Conservation (phyloP, 331 rosid genomes). For the Malus hybrid region DNA sequence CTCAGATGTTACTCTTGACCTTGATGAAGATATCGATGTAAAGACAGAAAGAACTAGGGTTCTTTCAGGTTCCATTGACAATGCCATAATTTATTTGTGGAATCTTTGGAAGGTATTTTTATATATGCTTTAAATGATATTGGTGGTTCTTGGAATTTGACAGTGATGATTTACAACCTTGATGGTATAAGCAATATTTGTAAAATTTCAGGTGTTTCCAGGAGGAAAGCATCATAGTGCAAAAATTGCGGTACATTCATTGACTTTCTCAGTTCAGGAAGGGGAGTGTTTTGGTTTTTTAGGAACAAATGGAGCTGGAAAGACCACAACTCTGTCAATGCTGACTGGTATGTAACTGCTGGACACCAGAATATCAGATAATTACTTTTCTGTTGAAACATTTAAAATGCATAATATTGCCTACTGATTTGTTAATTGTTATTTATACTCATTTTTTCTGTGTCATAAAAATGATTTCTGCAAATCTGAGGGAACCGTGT, state of each 20-base stretch:
- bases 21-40: slow-evolving; percentile 77
- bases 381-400: not conserved
- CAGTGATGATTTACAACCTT: not conserved
- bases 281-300: slow-evolving; percentile 95
- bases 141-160: slow-evolving; percentile 5
- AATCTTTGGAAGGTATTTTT: slow-evolving; percentile 71
- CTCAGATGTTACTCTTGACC: slow-evolving; percentile 33
- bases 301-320: slow-evolving; percentile 99
- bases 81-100: slow-evolving; percentile 65
- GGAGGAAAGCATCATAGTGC: slow-evolving; percentile 44
- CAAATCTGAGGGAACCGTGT: not conserved
- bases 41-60: slow-evolving; percentile 78
- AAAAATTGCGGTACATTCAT: slow-evolving; percentile 83
- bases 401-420: not conserved
- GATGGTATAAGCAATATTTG: slow-evolving; percentile 2
- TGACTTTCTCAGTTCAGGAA: slow-evolving; percentile 86
- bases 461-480: no score
- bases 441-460: not conserved
- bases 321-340: slow-evolving; percentile 92
- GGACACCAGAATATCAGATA: not conserved
- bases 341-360: slow-evolving; percentile 53
- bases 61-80: slow-evolving; percentile 73
- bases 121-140: slow-evolving; percentile 8
- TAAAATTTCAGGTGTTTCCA: slow-evolving; percentile 52
- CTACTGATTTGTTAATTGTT: not conserved